These are phyloP conservation scores for Myxozyma neotropica DNA, from an alignment of 805 yeast species.

Conservation along the genomic window DNA sequence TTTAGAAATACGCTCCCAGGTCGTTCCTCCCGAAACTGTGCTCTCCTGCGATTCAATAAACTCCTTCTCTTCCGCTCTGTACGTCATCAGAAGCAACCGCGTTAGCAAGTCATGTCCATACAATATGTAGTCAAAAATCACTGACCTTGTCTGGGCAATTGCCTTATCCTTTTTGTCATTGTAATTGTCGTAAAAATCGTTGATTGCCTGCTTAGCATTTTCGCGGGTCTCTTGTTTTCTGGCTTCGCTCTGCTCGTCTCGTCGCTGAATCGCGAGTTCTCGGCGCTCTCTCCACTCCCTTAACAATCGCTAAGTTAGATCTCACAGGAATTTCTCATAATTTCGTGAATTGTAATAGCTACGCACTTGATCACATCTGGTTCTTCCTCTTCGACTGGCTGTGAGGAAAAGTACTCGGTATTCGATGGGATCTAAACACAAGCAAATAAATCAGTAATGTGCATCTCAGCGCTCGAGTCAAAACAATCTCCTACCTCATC, in stretches of 20 bases:
- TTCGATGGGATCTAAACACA: no score
- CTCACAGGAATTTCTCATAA: not conserved
- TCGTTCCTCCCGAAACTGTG: conserved; percentile 48
- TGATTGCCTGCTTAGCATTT: conserved; percentile 80
- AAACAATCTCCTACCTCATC: not conserved
- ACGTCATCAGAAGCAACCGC: no score
- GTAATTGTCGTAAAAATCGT: conserved; percentile 90
- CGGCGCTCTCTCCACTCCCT: conserved; percentile 81
- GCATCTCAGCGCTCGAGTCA: no score
- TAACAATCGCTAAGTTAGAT: not conserved
- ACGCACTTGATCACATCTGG: conserved; percentile 31
- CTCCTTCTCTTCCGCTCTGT: conserved; percentile 61
- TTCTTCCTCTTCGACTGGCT: conserved; percentile 26
- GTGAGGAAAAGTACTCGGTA: not conserved
- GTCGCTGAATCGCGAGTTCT: conserved; percentile 72
- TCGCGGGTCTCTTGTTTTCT: conserved; percentile 67
- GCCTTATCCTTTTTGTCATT: conserved; percentile 77
- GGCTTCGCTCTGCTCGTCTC: conserved; percentile 70
- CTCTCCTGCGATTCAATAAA: conserved; percentile 75
- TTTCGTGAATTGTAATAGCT: not conserved
- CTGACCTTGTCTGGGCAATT: conserved; percentile 55
- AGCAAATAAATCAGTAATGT: not conserved
- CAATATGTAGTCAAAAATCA: no score
- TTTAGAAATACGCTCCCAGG: conserved; percentile 64
- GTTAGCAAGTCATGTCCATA: no score